A percentile compares a stretch with the other conserved stretches of the same genome.
Evolutionary conservation across 2,329 filamentous ascomycete species (phyloP).

Genomic region (Botryosphaeria dothidea): DNA sequence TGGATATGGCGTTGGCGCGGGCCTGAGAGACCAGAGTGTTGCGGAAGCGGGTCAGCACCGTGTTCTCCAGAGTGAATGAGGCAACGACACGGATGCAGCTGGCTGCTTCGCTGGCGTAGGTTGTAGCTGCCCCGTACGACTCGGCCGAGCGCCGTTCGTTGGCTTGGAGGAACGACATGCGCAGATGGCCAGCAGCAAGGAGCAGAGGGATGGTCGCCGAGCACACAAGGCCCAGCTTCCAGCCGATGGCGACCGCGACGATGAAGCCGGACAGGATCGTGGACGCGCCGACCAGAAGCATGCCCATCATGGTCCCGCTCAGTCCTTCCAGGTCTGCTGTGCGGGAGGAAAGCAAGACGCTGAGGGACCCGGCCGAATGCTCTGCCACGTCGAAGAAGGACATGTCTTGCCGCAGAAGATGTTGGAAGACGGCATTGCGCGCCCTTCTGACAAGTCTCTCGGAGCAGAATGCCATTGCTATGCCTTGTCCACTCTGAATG

Average conservation of each 20-base stretch:
- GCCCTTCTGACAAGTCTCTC: conserved; percentile 80
- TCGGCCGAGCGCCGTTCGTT: conserved; percentile 76
- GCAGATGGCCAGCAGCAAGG: conserved; percentile 75
- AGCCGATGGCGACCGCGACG: conserved; percentile 70
- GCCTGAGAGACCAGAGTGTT: conserved; percentile 56
- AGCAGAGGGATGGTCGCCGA: conserved; percentile 74
- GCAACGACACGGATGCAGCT: conserved; percentile 89
- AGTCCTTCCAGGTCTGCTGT: conserved; percentile 83
- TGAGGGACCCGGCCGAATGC: conserved; percentile 83
- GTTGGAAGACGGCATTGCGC: conserved; percentile 74
- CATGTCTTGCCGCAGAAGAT: conserved; percentile 86
- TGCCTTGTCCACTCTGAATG: conserved; percentile 10
- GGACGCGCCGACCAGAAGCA: conserved; percentile 73
- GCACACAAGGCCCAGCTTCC: conserved; percentile 83
- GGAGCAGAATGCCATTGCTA: conserved; percentile 78
- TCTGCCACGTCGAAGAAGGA: conserved; percentile 84
- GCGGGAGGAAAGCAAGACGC: conserved; percentile 81
- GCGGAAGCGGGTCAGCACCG: conserved; percentile 73
- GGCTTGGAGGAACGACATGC: conserved; percentile 76
- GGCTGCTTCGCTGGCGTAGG: conserved; percentile 85
- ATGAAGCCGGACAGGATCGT: conserved; percentile 72
- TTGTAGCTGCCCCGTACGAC: conserved; percentile 77
- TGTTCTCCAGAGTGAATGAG: conserved; percentile 77
- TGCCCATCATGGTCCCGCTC: conserved; percentile 80
- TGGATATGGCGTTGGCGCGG: conserved; percentile 24